These are phyloP conservation scores for Rhynchosporium agropyri DNA, from an alignment of 2,329 filamentous ascomycete genomes.

Conservation along the genomic window DNA sequence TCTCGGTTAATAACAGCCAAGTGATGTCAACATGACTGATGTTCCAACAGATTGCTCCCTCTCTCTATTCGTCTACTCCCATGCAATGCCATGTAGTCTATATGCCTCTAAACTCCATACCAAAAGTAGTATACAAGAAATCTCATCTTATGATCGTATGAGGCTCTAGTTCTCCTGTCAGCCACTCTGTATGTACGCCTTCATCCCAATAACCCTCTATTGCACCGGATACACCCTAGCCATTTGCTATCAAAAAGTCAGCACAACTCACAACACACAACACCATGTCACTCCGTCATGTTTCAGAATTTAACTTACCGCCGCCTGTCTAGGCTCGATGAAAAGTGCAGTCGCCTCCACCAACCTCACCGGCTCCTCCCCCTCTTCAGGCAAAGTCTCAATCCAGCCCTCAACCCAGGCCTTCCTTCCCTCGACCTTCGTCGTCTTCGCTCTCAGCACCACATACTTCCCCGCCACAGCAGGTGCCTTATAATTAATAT, in stretches of 20 bases:
- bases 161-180: not conserved
- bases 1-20: not conserved
- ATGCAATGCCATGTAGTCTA: not conserved
- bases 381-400: slow-evolving; percentile 71
- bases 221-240: slow-evolving; percentile 34
- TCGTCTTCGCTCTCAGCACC: slow-evolving; percentile 77
- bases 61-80: slow-evolving; percentile 3
- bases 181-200: not conserved
- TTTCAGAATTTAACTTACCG: slow-evolving; percentile 40
- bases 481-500: slow-evolving; percentile 79
- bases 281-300: not conserved
- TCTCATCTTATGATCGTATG: no score
- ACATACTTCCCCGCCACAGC: slow-evolving; percentile 75
- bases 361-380: slow-evolving; percentile 66
- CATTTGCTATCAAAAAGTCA: slow-evolving; percentile 29
- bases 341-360: slow-evolving; percentile 87
- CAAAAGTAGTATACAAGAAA: not conserved
- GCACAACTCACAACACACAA: not conserved
- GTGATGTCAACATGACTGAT: not conserved
- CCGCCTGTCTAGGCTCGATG: slow-evolving; percentile 82
- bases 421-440: slow-evolving; percentile 87
- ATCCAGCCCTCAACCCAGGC: slow-evolving; percentile 90
- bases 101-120: not conserved
- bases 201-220: slow-evolving; percentile 5
- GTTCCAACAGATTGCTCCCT: not conserved